Base-by-base conservation (phyloP, 371 early-diverging fungal species). In the Actinomucor elegans region DNA sequence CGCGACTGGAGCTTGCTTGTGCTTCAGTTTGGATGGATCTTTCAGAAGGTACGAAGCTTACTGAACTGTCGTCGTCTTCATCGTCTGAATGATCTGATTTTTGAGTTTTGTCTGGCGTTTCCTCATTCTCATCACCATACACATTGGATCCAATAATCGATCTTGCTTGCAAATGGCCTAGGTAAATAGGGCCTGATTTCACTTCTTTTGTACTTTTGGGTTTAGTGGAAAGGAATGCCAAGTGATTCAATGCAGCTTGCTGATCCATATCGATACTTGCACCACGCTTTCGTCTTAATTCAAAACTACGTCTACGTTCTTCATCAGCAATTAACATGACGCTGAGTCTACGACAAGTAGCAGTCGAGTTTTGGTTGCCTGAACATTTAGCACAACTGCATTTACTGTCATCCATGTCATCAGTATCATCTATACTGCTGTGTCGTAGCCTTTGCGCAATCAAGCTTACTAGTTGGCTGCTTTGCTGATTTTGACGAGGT, bases 371-470 rank as follows among this genome's bases (percentile, higher is more conserved):
- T 0, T n/a, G 32, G 7, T 43, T 44, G 4, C 67, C 62, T 15
- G 62, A 59, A 21, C 70, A 69, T 23, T 50, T 43, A 2, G 4
- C 21, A 18, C 70, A 69, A 17, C 55, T 41, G 23, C 71, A 64
- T 5, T 48, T 26, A 11, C 5, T n/a, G 5, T 52, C 59, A 2
- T 48, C 37, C 8, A 34, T 20, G 6, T 37, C 33, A 10, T 51
- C 52, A 18, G 37, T 48, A 6, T 73, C 71, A 14, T 59, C 62
- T 0, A 33, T 32, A 23, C 44, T 48, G 28, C 62, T 56, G 4
- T 51, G 44, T 12, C 73, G 49, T 2, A 78, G 43, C 11, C 70
- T 66, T 35, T 70, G 64, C 7, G 73, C 78, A 64, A 78, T 69
- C 10, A 67, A 54, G 24, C 71, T 70, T 4, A 77, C 64, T 12